Base-by-base conservation (phyloP, 164 flowering plant species). In the Vitis rupestris region DNA sequence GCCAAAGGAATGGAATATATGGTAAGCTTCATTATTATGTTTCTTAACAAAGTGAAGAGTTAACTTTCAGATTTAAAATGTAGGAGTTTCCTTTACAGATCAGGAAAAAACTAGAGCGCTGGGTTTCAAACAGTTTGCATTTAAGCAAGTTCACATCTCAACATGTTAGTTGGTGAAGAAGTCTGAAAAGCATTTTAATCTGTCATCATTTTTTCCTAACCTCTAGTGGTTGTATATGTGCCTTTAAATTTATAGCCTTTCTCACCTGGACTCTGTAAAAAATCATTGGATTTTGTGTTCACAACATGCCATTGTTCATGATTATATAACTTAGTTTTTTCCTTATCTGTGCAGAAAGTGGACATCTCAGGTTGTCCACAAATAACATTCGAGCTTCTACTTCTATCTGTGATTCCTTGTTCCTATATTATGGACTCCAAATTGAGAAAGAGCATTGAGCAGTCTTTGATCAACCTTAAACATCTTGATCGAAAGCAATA, bases 311-410 rank as follows among this genome's bases (percentile, higher is more conserved):
- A 31, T 15, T 44, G 17, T 37, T 55, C 64, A 14, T 59, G 51
- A 8, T 66, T 58, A 17, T 55, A 23, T 56, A n/a, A 61, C 19
- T 44, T 16, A 27, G 15, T 14, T 56, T 67, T 68, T 66, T 61
- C 65, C 50, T 67, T 30, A 52, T 49, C 37, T 72, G 6, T 74
- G 66, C 90, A 92, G 97, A 82, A 70, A 79, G 65, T 89, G 63
- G 86, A 90, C 78, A 83, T 89, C 72, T 86, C 97, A 56, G 82
- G 89, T 53, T 92, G 92, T 74, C 88, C 90, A 9, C 96, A 92
- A 71, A 79, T 89, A 60, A 83, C 83, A 12, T 13, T 77, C 44
- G 80, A 68, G 17, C 58, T 81, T 52, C 73, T 92, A 61, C 76
- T 90, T 47, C 70, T 83, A 48, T 86, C 90, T 44, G n/a, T 85